phyloP scores from a whole-genome alignment of 768 basidiomycete genomes.

The Coprinopsis marcescibilis region DNA sequence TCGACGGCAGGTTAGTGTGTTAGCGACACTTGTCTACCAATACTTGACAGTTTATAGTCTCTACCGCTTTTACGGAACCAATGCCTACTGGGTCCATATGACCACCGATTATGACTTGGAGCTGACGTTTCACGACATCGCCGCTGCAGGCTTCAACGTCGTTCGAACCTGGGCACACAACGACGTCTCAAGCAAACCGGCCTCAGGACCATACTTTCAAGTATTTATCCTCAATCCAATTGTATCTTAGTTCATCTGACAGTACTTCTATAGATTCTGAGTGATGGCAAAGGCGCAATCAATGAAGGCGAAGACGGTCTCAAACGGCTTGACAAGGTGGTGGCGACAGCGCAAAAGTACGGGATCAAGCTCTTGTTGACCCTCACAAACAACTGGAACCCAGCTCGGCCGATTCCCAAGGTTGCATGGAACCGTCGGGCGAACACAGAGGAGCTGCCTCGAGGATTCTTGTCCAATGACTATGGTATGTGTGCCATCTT shows the following conservation, averaged over 20 bases:
- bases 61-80: slow-evolving; percentile 20
- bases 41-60: slow-evolving; percentile 3
- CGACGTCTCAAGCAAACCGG: slow-evolving; percentile 16
- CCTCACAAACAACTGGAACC: slow-evolving; percentile 22
- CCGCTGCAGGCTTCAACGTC: slow-evolving; percentile 14
- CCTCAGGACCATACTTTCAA: slow-evolving; percentile 18
- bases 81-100: slow-evolving; percentile 19
- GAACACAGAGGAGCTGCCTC: slow-evolving; percentile 15
- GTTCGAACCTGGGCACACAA: slow-evolving; percentile 22
- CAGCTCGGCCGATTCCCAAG: slow-evolving; percentile 11
- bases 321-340: slow-evolving; percentile 16
- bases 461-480: slow-evolving; percentile 20
- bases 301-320: slow-evolving; percentile 18
- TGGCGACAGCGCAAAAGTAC: slow-evolving; percentile 14
- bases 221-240: no score
- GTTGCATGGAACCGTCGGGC: slow-evolving; percentile 14
- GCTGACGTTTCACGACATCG: slow-evolving; percentile 16
- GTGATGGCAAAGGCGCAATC: slow-evolving; percentile 13
- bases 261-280: background rate
- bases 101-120: slow-evolving; percentile 17
- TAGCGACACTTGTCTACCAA: background rate
- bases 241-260: no score
- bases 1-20: slow-evolving; percentile 10
- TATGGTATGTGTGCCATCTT: slow-evolving; percentile 15
- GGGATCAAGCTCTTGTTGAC: slow-evolving; percentile 17